Conservation (phyloP, 768 basidiomycete genomes). For the Boletus tylopilopsis region DNA sequence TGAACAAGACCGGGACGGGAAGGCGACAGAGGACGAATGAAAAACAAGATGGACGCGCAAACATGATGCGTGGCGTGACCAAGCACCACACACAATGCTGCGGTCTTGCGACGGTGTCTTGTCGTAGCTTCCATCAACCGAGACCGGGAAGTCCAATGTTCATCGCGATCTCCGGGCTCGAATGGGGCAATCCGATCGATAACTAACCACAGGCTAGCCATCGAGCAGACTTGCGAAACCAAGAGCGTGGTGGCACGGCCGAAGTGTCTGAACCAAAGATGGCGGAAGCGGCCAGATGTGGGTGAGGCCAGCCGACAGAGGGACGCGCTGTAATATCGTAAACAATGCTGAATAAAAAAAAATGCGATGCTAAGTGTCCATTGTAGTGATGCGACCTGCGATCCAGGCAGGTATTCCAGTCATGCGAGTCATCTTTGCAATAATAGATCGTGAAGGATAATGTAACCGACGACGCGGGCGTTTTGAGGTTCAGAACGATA, state of each 20-base stretch:
- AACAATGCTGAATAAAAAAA: constrained; percentile 41
- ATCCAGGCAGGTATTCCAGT: constrained; percentile 54
- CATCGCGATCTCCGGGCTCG: constrained; percentile 38
- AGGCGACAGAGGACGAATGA: constrained; percentile 36
- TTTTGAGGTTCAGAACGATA: constrained; percentile 24
- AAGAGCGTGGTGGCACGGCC: constrained; percentile 54
- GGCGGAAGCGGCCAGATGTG: constrained; percentile 9
- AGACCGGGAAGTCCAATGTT: constrained; percentile 49
- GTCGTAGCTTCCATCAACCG: constrained; percentile 50
- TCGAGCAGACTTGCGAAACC: constrained; percentile 21
- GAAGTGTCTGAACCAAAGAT: constrained; percentile 32
- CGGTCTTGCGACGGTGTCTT: constrained; percentile 73
- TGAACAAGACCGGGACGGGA: constrained; percentile 48
- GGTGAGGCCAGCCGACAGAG: constrained; percentile 19
- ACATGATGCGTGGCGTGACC: constrained; percentile 46
- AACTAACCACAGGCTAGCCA: constrained; percentile 42
- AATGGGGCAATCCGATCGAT: constrained; percentile 11
- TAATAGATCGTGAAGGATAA: constrained; percentile 37
- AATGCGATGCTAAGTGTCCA: constrained; percentile 38
- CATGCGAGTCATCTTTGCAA: constrained; percentile 37
- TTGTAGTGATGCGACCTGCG: constrained; percentile 54
- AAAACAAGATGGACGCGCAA: constrained; percentile 46
- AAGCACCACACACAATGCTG: constrained; percentile 50
- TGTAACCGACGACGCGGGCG: constrained; percentile 29
- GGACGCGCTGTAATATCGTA: constrained; percentile 33